Evolutionary conservation across 2,329 filamentous ascomycete genomes (phyloP), one percentile per base, ranked within the genome.

Genomic region (Myriosclerotinia curreyana): DNA sequence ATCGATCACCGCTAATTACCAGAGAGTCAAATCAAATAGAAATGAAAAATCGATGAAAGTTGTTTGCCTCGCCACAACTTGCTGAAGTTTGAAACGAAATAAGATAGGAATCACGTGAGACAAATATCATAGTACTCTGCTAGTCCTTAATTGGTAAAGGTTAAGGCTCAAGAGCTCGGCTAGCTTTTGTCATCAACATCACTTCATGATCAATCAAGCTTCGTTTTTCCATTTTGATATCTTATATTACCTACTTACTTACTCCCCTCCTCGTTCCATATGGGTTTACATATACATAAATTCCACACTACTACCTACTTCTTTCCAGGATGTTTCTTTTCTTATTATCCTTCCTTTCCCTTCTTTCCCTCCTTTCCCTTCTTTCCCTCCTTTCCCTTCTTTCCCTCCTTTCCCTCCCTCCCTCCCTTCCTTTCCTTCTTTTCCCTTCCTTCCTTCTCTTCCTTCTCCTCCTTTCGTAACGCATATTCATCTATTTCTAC

Each of bases 141-240:
- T 48, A 58, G 55, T 58, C 28, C 42, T 17, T 17, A 36, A 46
- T 22, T 5, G 12, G 54, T 48, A 58, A n/a, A n/a, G n/a, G n/a
- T n/a, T n/a, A n/a, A 58, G 42, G 40, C 7, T 22, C 4, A 31
- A 48, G 22, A 22, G n/a, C 55, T 58, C 54, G 42, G 40, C 28
- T 58, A 48, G 28, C 42, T 20, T 36, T 28, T 48, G 28, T 36
- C 28, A 20, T 6, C 42, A 59, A 59, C 42, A 25, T 59, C 55
- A 59, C 42, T 59, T 59, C 42, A n/a, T n/a, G n/a, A n/a, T n/a
- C n/a, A 59, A 17, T 48, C 42, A 58, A 8, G 42, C 55, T 38
- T 59, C 42, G 31, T 59, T 48, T 8, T 59, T 38, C 42, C 28
- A 25, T 36, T 22, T 34, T 25, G 2, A 25, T 2, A 17, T 56